A percentile compares a stretch with the other conserved stretches of the same genome.
Conservation (phyloP, 2,329 filamentous ascomycete genomes). For the Rutstroemia sp. region DNA sequence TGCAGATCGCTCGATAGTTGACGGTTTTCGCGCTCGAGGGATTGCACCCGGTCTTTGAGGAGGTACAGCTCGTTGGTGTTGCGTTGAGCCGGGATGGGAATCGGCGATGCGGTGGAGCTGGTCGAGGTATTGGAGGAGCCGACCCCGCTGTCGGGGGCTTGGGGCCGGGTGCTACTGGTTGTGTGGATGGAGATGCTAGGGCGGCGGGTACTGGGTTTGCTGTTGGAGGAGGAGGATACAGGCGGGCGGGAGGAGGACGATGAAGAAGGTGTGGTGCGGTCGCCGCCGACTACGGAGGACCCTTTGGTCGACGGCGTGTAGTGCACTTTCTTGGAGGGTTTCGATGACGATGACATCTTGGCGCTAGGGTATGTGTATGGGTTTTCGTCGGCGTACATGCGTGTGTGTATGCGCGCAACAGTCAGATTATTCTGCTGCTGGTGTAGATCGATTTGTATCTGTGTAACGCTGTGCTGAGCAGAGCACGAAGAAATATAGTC, state of each 20-base stretch:
- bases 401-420: background rate
- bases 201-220: background rate
- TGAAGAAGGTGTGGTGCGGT: background rate
- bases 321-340: slow-evolving; percentile 3
- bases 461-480: background rate
- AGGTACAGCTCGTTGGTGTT: background rate
- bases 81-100: too few species aligned
- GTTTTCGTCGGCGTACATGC: background rate
- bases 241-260: background rate
- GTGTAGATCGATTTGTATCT: background rate
- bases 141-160: background rate
- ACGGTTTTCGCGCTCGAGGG: background rate
- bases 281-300: background rate
- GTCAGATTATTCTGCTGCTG: background rate
- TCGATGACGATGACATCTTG: background rate
- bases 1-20: slow-evolving; percentile 5
- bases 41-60: slow-evolving; percentile 2
- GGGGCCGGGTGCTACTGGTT: background rate
- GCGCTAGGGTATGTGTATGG: background rate
- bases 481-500: background rate
- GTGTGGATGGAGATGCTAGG: background rate
- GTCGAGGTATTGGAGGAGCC: slow-evolving; percentile 1
- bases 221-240: background rate
- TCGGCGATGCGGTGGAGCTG: background rate
- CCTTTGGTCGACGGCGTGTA: slow-evolving; percentile 7